Percentiles rank a stretch among this genome's conserved stretches.
These are phyloP conservation scores for Lecanosticta acicola DNA, from an alignment of 2,329 filamentous ascomycete species.

Conservation along the genomic window DNA sequence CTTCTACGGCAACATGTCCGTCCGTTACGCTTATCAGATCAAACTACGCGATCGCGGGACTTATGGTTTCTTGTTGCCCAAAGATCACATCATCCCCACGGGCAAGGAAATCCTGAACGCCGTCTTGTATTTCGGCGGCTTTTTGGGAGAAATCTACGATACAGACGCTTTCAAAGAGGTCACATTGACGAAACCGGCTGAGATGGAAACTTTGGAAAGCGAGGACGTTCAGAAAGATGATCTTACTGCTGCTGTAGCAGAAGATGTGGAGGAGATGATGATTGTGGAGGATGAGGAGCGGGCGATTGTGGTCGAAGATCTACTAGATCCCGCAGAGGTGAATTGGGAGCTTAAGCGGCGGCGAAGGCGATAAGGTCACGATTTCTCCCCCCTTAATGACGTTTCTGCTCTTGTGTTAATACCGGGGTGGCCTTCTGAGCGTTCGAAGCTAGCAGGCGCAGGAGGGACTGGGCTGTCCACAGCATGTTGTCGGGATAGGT, in stretches of 20 bases:
- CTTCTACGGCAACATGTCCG: constrained; percentile 83
- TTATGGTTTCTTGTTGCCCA: constrained; percentile 87
- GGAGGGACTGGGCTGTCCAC: no score
- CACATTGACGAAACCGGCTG: constrained; percentile 4
- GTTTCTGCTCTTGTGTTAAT: neutral
- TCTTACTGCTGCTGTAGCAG: neutral
- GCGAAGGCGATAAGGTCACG: constrained; percentile 10
- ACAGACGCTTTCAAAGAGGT: constrained; percentile 8
- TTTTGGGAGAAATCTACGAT: constrained; percentile 52
- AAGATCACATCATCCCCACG: constrained; percentile 79
- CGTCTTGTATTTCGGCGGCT: constrained; percentile 77
- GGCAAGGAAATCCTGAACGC: constrained; percentile 72
- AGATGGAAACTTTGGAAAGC: constrained; percentile 3
- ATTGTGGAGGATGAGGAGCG: constrained; percentile 12
- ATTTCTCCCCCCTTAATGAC: neutral
- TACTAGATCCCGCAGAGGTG: constrained; percentile 6
- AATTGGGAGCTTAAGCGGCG: constrained; percentile 18
- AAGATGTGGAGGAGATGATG: neutral
- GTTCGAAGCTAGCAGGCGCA: no score
- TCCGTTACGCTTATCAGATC: constrained; percentile 85
- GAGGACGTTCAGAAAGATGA: neutral
- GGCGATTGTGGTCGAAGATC: constrained; percentile 13
- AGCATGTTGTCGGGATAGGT: no score
- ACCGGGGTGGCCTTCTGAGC: neutral
- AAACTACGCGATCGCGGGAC: constrained; percentile 89